phyloP scores from a whole-genome alignment of 441 rosid genomes.

The Erodium moschatum region DNA sequence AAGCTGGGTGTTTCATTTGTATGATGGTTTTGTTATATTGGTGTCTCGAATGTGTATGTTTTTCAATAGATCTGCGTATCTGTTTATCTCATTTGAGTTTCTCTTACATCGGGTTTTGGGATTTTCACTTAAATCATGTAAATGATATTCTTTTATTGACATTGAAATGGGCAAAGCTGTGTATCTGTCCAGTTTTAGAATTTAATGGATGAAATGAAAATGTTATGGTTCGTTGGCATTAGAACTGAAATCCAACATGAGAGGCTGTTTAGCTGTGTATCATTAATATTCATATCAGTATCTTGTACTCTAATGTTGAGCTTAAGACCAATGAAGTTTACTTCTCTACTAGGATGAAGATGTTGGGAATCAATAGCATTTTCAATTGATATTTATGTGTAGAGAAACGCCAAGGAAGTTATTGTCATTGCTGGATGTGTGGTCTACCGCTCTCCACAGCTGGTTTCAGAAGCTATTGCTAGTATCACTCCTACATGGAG shows the following conservation, averaged over 20 bases:
- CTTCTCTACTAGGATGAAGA: neutral
- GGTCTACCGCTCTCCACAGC: no score
- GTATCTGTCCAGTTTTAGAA: neutral
- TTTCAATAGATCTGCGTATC: neutral
- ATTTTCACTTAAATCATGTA: neutral
- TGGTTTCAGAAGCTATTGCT: no score
- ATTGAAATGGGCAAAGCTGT: neutral
- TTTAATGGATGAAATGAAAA: neutral
- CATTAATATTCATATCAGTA: neutral
- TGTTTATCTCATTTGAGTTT: neutral
- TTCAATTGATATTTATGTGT: no score
- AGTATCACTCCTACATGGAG: no score
- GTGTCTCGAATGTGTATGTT: neutral
- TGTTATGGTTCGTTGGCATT: neutral
- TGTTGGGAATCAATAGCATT: neutral
- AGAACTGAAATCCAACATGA: neutral
- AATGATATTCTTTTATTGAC: neutral
- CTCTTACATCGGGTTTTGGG: neutral
- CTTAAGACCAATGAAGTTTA: neutral
- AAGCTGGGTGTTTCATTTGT: neutral
- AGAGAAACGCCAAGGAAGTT: no score
- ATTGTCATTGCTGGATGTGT: no score
- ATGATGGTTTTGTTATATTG: neutral
- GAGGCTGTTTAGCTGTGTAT: no score
- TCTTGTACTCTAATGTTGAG: neutral